These are phyloP conservation scores for Quercus ilex DNA, from an alignment of 306 rosid species.

Conservation along the genomic window DNA sequence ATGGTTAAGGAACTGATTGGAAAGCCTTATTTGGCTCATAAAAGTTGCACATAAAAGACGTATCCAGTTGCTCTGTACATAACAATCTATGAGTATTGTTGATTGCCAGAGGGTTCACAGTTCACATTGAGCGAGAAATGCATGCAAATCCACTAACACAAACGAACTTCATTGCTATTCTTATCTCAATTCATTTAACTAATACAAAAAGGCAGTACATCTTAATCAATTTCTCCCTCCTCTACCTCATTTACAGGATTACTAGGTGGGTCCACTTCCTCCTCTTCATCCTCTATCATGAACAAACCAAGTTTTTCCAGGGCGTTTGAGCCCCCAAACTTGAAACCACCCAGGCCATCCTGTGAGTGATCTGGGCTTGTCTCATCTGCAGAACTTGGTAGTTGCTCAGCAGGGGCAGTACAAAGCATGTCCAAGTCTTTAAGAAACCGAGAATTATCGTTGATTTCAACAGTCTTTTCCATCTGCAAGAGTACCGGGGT, in stretches of 20 bases:
- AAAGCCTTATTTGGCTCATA: too few species aligned
- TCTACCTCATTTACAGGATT: constrained; percentile 59
- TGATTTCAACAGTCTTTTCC: constrained; percentile 82
- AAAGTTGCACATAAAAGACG: too few species aligned
- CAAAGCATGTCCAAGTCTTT: constrained; percentile 81
- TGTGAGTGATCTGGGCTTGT: constrained; percentile 68
- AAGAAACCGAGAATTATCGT: constrained; percentile 71
- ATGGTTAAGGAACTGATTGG: too few species aligned
- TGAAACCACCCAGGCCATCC: constrained; percentile 71
- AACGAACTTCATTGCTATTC: constrained; percentile 7
- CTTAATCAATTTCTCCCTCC: constrained; percentile 80
- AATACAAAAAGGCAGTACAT: constrained; percentile 15
- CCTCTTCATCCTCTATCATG: constrained; percentile 78
- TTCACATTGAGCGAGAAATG: too few species aligned
- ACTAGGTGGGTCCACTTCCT: constrained; percentile 51
- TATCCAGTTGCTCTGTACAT: too few species aligned
- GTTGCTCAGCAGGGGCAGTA: constrained; percentile 50
- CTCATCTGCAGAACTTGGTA: constrained; percentile 62
- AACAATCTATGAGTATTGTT: too few species aligned
- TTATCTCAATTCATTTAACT: constrained; percentile 12
- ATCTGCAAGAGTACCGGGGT: constrained; percentile 47
- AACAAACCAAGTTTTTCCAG: constrained; percentile 77
- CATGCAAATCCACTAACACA: background rate
- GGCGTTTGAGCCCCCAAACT: constrained; percentile 59
- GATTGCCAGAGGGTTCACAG: too few species aligned